A percentile compares a stretch with the other conserved stretches of the same genome.
phyloP scores from a whole-genome alignment of 441 rosid species.

The Breynia disticha region DNA sequence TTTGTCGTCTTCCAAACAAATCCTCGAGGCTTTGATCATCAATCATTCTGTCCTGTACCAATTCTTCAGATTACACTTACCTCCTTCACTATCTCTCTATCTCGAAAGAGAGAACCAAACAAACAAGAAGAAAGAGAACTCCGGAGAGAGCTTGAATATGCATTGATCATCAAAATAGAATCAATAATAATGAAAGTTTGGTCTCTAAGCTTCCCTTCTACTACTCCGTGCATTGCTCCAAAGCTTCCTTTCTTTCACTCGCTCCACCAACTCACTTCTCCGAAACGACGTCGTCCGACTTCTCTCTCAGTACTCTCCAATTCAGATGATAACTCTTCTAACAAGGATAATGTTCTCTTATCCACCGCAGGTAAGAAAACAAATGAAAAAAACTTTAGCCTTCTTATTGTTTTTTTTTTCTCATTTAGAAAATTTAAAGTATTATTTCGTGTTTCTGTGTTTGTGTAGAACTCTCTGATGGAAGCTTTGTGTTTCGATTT shows the following conservation, averaged over 20 bases:
- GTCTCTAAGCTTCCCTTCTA: background rate
- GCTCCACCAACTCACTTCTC: conserved; percentile 2
- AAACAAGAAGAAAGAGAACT: too few relatives aligned
- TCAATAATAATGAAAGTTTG: background rate
- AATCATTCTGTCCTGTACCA: too few relatives aligned
- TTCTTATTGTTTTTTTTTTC: background rate
- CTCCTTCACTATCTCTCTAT: too few relatives aligned
- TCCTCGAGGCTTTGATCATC: too few relatives aligned
- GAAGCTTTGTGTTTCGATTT: conserved; percentile 50
- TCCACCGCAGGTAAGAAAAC: conserved; percentile 15
- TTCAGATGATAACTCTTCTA: background rate
- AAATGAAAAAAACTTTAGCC: background rate
- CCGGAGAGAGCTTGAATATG: too few relatives aligned
- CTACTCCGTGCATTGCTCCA: conserved; percentile 1
- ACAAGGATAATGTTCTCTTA: conserved; percentile 21
- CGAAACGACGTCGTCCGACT: background rate
- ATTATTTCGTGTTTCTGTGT: background rate
- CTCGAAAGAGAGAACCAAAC: too few relatives aligned
- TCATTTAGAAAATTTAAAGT: background rate
- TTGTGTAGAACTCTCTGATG: conserved; percentile 44
- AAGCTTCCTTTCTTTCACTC: conserved; percentile 12
- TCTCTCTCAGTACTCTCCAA: background rate
- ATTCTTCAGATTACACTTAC: too few relatives aligned
- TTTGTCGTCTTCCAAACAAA: too few relatives aligned
- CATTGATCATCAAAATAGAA: too few relatives aligned